Evolutionary conservation across 1,284 basidiomycete species (phyloP).

Genomic region (Cutaneotrichosporon mucoides): DNA sequence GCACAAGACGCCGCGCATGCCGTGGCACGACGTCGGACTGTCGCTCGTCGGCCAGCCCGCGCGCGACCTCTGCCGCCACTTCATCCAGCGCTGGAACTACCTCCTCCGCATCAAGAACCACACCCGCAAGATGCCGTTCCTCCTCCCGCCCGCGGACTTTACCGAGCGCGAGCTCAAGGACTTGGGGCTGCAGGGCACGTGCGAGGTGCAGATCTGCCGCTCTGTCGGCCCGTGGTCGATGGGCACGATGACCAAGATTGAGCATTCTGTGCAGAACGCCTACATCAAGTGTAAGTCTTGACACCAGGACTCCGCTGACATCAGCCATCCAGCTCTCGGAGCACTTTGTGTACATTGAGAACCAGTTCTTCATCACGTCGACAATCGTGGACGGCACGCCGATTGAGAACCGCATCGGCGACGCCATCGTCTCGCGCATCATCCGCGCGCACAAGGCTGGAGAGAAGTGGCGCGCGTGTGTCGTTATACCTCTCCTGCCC

Average conservation of each 20-base stretch:
- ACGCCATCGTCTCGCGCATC: slow-evolving; percentile 88
- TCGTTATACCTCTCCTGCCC: slow-evolving; percentile 87
- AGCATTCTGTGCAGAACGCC: slow-evolving; percentile 92
- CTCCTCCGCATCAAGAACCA: slow-evolving; percentile 94
- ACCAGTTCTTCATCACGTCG: slow-evolving; percentile 98
- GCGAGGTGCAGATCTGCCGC: slow-evolving; percentile 94
- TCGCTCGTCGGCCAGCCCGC: slow-evolving; percentile 98
- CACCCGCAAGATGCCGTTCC: slow-evolving; percentile 83
- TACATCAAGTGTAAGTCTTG: slow-evolving; percentile 71
- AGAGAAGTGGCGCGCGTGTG: slow-evolving; percentile 84
- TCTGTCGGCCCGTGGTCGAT: slow-evolving; percentile 95
- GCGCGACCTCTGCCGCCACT: slow-evolving; percentile 90
- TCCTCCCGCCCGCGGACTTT: slow-evolving; percentile 94
- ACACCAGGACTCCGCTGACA: too few relatives aligned
- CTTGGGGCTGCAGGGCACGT: slow-evolving; percentile 87
- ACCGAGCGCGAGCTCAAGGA: slow-evolving; percentile 72
- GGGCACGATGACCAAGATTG: slow-evolving; percentile 77
- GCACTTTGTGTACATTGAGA: slow-evolving; percentile 63
- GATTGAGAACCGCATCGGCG: slow-evolving; percentile 91
- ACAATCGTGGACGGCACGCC: slow-evolving; percentile 80
- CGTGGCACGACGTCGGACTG: slow-evolving; percentile 96
- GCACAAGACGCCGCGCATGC: slow-evolving; percentile 85
- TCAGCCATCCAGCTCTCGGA: slow-evolving; percentile 91
- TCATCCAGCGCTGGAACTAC: slow-evolving; percentile 91
- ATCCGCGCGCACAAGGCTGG: slow-evolving; percentile 79